These are phyloP conservation scores for Gossypium ekmanianum DNA, from an alignment of 345 rosid genomes.

Conservation along the genomic window DNA sequence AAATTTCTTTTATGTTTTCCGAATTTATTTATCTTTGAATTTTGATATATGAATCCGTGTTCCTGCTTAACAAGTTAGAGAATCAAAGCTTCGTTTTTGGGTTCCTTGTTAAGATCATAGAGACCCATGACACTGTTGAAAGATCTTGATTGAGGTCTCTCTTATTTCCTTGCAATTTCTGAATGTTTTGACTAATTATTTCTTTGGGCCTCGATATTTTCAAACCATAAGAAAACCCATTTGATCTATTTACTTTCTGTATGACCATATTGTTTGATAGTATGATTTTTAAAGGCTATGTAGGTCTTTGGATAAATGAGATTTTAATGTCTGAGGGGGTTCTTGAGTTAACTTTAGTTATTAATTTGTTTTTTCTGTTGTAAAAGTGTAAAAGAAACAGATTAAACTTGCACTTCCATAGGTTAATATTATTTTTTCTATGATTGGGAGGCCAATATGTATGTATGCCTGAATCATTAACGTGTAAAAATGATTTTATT, in stretches of 20 bases:
- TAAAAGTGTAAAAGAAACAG: not conserved
- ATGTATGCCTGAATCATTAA: not conserved
- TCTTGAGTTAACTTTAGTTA: not conserved
- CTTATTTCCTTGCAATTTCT: not conserved
- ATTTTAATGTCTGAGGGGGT: not conserved
- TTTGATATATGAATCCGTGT: not conserved
- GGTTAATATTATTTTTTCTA: not conserved
- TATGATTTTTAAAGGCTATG: not conserved
- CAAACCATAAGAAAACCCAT: not conserved
- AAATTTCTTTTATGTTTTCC: not conserved
- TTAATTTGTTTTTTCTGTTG: not conserved
- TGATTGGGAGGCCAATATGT: not conserved
- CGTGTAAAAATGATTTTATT: not conserved
- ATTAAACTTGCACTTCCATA: not conserved
- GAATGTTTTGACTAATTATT: conserved; percentile 9
- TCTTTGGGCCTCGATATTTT: not conserved
- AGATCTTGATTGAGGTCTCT: not conserved
- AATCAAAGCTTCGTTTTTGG: conserved; percentile 1
- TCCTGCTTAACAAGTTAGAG: not conserved
- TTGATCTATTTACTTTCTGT: conserved; percentile 16
- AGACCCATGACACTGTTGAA: not conserved
- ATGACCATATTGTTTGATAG: conserved; percentile 1
- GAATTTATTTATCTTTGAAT: not conserved
- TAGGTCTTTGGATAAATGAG: not conserved
- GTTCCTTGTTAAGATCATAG: not conserved